These are phyloP conservation scores for Aspergillus clavatus DNA, from an alignment of 2,329 filamentous ascomycete genomes.

Conservation along the genomic window DNA sequence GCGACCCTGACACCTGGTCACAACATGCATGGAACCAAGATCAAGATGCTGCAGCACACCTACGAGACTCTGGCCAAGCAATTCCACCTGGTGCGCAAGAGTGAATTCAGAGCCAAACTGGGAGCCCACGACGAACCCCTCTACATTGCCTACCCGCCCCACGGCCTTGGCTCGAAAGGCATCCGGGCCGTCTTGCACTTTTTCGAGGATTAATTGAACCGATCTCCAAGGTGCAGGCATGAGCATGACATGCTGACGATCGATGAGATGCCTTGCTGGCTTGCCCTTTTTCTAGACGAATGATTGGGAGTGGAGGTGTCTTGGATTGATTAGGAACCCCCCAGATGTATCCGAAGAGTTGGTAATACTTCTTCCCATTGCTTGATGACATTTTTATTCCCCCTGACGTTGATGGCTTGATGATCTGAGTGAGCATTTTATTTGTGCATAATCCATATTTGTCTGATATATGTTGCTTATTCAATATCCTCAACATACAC, in stretches of 20 bases:
- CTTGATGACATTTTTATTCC: constrained; percentile 2
- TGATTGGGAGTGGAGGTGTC: neutral
- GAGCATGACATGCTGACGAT: too few species aligned
- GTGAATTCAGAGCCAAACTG: constrained; percentile 85
- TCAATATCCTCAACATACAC: too few species aligned
- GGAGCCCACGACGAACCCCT: constrained; percentile 77
- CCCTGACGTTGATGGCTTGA: constrained; percentile 3
- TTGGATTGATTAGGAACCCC: neutral
- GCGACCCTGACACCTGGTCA: constrained; percentile 70
- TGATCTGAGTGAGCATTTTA: too few species aligned
- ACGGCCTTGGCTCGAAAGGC: constrained; percentile 76
- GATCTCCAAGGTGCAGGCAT: neutral
- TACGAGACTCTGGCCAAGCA: constrained; percentile 79
- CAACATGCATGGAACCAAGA: constrained; percentile 73
- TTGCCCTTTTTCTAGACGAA: neutral
- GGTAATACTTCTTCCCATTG: neutral
- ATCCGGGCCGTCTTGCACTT: constrained; percentile 84
- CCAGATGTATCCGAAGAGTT: neutral
- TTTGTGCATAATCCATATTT: too few species aligned
- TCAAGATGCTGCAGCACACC: constrained; percentile 74
- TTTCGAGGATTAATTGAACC: constrained; percentile 59
- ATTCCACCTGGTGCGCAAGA: constrained; percentile 76
- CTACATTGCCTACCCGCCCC: constrained; percentile 84
- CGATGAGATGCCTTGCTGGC: too few species aligned
- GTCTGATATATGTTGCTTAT: too few species aligned